A percentile compares a stretch with the other conserved stretches of the same genome.
Evolutionary conservation across 208 protist genomes (phyloP).

Genomic region (Trypanosoma lewisi): DNA sequence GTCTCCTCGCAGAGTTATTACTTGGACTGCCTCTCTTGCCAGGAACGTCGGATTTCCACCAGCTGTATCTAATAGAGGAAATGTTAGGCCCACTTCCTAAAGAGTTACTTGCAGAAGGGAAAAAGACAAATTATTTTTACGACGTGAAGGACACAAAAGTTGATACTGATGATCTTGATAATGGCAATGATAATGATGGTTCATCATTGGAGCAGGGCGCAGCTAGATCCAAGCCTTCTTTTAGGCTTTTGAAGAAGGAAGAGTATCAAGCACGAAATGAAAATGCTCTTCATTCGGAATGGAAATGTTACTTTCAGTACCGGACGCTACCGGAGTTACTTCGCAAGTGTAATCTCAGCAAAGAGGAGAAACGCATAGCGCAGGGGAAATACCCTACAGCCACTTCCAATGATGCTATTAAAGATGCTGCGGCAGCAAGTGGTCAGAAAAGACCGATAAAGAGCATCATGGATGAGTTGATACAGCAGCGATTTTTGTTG

Average conservation of each 20-base stretch:
- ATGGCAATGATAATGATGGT: not conserved
- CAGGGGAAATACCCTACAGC: slow-evolving; percentile 42
- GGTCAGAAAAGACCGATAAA: slow-evolving; percentile 15
- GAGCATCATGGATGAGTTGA: slow-evolving; percentile 51
- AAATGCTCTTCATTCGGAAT: slow-evolving; percentile 27
- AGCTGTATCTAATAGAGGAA: slow-evolving; percentile 94
- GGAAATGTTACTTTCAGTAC: slow-evolving; percentile 61
- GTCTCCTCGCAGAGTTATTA: slow-evolving; percentile 94
- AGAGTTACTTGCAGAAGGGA: slow-evolving; percentile 54
- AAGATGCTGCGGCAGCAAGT: not conserved
- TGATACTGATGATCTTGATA: not conserved
- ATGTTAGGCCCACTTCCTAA: slow-evolving; percentile 83
- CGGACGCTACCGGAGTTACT: slow-evolving; percentile 69
- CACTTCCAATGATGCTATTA: slow-evolving; percentile 10
- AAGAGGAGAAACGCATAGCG: slow-evolving; percentile 64
- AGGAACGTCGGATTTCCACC: slow-evolving; percentile 90
- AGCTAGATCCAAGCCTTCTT: not conserved
- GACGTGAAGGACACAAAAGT: slow-evolving; percentile 8
- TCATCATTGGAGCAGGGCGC: not conserved
- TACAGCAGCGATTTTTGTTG: slow-evolving; percentile 70
- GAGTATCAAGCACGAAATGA: slow-evolving; percentile 28
- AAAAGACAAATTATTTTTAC: slow-evolving; percentile 51
- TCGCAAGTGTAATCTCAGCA: slow-evolving; percentile 55
- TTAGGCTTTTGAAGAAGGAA: slow-evolving; percentile 25
- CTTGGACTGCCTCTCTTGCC: slow-evolving; percentile 94